Conservation (phyloP, 2,329 filamentous ascomycete species). For the Epichloe aotearoae region DNA sequence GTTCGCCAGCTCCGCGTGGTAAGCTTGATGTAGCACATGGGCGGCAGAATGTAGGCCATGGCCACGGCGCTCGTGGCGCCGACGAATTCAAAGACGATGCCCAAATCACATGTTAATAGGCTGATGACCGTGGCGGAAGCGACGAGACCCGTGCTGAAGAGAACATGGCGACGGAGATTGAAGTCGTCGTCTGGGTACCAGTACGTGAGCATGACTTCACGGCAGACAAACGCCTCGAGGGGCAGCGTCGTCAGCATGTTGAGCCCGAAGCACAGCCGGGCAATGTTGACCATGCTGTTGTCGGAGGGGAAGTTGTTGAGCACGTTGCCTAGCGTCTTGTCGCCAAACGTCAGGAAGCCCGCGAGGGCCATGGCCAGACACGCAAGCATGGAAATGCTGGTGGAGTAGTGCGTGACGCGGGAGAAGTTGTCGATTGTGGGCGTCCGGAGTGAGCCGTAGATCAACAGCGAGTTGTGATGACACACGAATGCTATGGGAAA, state of each 20-base stretch:
- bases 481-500: slow-evolving; percentile 44
- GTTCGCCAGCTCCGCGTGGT: slow-evolving; percentile 65
- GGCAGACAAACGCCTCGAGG: slow-evolving; percentile 92
- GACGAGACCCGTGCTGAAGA: slow-evolving; percentile 78
- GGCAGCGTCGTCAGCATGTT: slow-evolving; percentile 98
- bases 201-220: slow-evolving; percentile 91
- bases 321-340: slow-evolving; percentile 84
- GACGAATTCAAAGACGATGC: slow-evolving; percentile 89
- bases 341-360: slow-evolving; percentile 87
- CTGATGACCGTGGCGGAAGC: slow-evolving; percentile 62
- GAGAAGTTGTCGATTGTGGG: slow-evolving; percentile 94
- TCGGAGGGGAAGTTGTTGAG: slow-evolving; percentile 92
- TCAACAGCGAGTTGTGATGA: slow-evolving; percentile 92
- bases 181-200: slow-evolving; percentile 58
- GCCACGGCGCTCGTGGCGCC: slow-evolving; percentile 90
- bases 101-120: slow-evolving; percentile 82
- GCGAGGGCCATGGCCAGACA: slow-evolving; percentile 79
- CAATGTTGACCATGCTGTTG: slow-evolving; percentile 89
- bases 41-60: slow-evolving; percentile 88
- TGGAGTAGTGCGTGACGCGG: slow-evolving; percentile 86
- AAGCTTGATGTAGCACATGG: slow-evolving; percentile 88
- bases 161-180: slow-evolving; percentile 69
- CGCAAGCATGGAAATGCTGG: slow-evolving; percentile 77
- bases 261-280: slow-evolving; percentile 85
- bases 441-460: slow-evolving; percentile 88